Conservation (phyloP, 441 rosid species). For the Pelargonium myrrhifolium region DNA sequence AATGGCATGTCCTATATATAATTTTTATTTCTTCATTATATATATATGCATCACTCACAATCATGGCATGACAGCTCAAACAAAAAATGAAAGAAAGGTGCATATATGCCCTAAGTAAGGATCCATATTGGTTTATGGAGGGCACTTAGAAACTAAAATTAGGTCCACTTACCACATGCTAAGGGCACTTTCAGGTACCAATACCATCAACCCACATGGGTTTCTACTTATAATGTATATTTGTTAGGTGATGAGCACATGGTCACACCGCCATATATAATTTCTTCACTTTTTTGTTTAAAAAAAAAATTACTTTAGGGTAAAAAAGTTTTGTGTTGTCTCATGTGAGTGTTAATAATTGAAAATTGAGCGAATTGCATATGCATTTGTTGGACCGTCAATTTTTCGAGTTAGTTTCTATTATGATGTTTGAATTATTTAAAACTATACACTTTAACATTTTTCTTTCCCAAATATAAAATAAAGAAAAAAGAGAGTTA, state of each 20-base stretch:
- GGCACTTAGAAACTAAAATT: conserved; percentile 2
- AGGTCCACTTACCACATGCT: conserved; percentile 29
- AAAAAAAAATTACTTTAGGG: not conserved
- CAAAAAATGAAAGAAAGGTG: not conserved
- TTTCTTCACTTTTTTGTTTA: not conserved
- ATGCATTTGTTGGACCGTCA: too few relatives aligned
- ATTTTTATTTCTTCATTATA: not conserved
- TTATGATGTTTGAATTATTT: too few relatives aligned
- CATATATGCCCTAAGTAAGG: not conserved
- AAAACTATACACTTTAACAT: too few relatives aligned
- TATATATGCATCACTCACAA: too few relatives aligned
- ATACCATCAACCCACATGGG: not conserved
- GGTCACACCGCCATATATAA: not conserved
- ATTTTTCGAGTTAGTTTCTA: too few relatives aligned
- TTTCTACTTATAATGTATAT: not conserved
- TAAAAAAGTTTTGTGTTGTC: not conserved
- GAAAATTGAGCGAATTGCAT: too few relatives aligned
- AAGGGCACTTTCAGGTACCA: conserved; percentile 10
- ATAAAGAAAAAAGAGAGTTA: too few relatives aligned
- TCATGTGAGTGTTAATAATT: not conserved
- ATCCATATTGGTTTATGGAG: conserved; percentile 1
- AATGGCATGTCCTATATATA: not conserved
- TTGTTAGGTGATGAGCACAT: not conserved
- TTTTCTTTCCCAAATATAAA: too few relatives aligned
- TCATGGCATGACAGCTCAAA: conserved; percentile 16